Conservation (phyloP, 2,329 filamentous ascomycete species). For the Zymoseptoria ardabiliae region DNA sequence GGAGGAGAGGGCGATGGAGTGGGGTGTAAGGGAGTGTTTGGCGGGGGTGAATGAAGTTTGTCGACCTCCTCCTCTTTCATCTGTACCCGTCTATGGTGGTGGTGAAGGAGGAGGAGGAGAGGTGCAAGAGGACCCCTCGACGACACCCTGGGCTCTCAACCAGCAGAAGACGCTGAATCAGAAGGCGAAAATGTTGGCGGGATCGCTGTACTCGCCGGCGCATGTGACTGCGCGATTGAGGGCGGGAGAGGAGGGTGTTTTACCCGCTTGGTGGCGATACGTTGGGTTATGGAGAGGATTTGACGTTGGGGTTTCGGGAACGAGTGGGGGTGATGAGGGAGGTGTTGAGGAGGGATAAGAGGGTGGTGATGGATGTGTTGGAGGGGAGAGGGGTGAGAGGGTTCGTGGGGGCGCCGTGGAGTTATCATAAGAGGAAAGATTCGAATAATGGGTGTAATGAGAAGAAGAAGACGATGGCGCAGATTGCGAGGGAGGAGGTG, state of each 20-base stretch:
- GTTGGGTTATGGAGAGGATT: constrained; percentile 8
- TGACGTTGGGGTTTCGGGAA: not conserved
- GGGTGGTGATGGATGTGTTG: constrained; percentile 18
- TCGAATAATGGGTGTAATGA: constrained; percentile 17
- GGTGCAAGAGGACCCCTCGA: not conserved
- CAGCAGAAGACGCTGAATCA: constrained; percentile 17
- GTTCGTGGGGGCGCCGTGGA: constrained; percentile 13
- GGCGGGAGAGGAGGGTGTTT: not conserved
- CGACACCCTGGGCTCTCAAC: constrained; percentile 2
- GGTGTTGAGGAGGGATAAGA: not conserved
- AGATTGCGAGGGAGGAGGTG: constrained; percentile 11
- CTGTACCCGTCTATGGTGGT: not conserved
- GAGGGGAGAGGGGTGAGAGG: constrained; percentile 17
- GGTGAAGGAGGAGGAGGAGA: not conserved
- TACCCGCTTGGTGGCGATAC: constrained; percentile 14
- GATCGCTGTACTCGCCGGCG: constrained; percentile 4
- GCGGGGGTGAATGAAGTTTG: not conserved
- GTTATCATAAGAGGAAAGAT: constrained; percentile 13
- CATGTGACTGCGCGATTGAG: constrained; percentile 14
- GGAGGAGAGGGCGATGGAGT: not conserved
- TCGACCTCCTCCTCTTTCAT: not conserved
- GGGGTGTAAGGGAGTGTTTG: not conserved
- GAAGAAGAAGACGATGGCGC: constrained; percentile 16
- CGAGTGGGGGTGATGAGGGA: not conserved
- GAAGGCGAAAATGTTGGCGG: constrained; percentile 9